Percentiles rank a stretch among this genome's conserved stretches.
phyloP scores from a whole-genome alignment of 1,284 basidiomycete species.

The Ganoderma boninense region DNA sequence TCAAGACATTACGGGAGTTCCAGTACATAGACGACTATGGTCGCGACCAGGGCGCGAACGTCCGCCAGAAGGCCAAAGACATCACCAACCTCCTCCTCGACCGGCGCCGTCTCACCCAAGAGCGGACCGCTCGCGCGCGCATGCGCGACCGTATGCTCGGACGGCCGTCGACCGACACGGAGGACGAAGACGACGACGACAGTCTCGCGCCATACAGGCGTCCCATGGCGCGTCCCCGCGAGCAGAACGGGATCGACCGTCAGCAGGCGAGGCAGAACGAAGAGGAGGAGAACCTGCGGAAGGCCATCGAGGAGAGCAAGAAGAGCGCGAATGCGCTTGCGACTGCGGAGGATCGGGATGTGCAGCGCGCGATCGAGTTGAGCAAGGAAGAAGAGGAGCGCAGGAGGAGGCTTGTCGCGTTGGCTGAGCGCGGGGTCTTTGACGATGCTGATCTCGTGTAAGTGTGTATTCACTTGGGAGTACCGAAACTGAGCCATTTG shows the following conservation, averaged over 20 bases:
- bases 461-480: slow-evolving; percentile 31
- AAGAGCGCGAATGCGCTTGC: slow-evolving; percentile 73
- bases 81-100: slow-evolving; percentile 91
- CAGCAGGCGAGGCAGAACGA: not conserved
- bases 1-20: slow-evolving; percentile 46
- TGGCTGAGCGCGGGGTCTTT: slow-evolving; percentile 78
- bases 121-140: slow-evolving; percentile 80
- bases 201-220: not conserved
- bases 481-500: not conserved
- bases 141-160: slow-evolving; percentile 92
- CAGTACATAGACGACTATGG: too few relatives aligned
- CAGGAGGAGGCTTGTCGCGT: slow-evolving; percentile 72
- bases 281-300: slow-evolving; percentile 66
- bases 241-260: slow-evolving; percentile 10
- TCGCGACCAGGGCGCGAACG: too few relatives aligned
- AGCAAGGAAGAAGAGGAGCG: slow-evolving; percentile 87
- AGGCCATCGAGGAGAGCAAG: slow-evolving; percentile 87
- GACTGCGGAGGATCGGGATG: slow-evolving; percentile 77
- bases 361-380: slow-evolving; percentile 78
- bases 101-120: slow-evolving; percentile 81
- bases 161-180: slow-evolving; percentile 55
- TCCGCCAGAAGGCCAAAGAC: too few relatives aligned
- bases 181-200: slow-evolving; percentile 33
- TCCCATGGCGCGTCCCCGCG: not conserved
- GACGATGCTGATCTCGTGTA: slow-evolving; percentile 82